phyloP scores from a whole-genome alignment of 2,329 filamentous ascomycete species.

The Cladobotryum protrusum region DNA sequence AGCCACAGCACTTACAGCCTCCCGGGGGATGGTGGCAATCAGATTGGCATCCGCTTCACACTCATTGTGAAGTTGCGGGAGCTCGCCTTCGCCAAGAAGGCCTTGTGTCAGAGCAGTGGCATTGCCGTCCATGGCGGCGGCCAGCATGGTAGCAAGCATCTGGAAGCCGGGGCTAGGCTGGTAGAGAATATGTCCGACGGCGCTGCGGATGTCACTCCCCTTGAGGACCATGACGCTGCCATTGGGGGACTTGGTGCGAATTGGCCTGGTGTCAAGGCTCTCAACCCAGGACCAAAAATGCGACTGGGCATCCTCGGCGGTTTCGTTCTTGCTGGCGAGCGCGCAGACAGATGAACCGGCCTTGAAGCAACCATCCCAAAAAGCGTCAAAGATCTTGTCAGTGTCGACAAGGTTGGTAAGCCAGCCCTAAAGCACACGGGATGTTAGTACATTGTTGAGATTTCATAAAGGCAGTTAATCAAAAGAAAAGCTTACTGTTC shows the following conservation, averaged over 20 bases:
- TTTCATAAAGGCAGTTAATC: background rate
- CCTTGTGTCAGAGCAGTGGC: background rate
- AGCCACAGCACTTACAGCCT: conserved; percentile 13
- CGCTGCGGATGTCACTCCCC: conserved; percentile 21
- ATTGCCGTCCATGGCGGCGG: conserved; percentile 16
- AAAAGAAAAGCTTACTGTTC: conserved; percentile 3
- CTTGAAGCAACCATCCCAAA: conserved; percentile 31
- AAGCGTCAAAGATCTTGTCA: conserved; percentile 26
- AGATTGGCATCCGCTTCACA: background rate
- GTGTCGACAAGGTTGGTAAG: conserved; percentile 29
- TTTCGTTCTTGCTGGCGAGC: conserved; percentile 20
- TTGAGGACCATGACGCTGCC: conserved; percentile 23
- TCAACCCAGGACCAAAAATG: conserved; percentile 26
- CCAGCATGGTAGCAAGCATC: conserved; percentile 7
- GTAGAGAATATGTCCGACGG: conserved; percentile 27
- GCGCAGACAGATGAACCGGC: conserved; percentile 20
- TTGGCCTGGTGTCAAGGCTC: conserved; percentile 21
- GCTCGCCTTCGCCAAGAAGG: background rate
- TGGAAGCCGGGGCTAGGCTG: conserved; percentile 15
- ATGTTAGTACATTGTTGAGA: background rate
- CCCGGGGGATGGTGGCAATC: no score
- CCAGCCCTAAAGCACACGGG: conserved; percentile 22
- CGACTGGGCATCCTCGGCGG: conserved; percentile 18
- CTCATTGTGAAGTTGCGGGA: conserved; percentile 14
- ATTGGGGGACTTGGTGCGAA: conserved; percentile 13